phyloP scores from a whole-genome alignment of 768 basidiomycete species.

The Tricholoma sp. region DNA sequence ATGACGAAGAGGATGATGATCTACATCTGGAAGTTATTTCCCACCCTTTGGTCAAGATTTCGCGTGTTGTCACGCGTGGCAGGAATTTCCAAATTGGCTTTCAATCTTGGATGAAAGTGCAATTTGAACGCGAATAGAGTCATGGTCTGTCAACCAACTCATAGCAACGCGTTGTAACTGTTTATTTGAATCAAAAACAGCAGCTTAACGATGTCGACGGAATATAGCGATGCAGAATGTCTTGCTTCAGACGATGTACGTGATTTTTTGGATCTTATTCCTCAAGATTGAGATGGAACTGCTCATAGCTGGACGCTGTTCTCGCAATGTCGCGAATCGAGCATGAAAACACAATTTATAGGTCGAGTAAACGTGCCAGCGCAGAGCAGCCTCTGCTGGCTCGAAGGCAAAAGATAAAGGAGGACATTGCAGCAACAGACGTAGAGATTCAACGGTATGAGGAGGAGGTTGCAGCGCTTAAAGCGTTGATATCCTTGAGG shows the following conservation, averaged over 20 bases:
- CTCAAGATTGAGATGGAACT: not conserved
- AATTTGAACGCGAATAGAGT: not conserved
- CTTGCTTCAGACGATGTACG: constrained; percentile 30
- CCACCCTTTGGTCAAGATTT: not conserved
- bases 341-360: constrained; percentile 3
- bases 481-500: constrained; percentile 20
- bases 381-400: not conserved
- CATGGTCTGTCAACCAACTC: not conserved
- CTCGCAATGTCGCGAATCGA: constrained; percentile 20
- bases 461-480: constrained; percentile 25
- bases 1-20: constrained; percentile 30
- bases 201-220: not conserved
- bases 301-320: constrained; percentile 17
- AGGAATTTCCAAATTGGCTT: not conserved
- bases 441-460: constrained; percentile 27
- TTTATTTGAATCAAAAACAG: not conserved
- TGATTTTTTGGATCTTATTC: not conserved
- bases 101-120: constrained; percentile 1
- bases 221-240: constrained; percentile 14
- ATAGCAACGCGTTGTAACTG: not conserved
- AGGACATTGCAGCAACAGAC: constrained; percentile 28
- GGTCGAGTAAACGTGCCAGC: not conserved
- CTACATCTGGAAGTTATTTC: not conserved
- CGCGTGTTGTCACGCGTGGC: too few relatives aligned
- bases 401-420: constrained; percentile 18